Base-by-base conservation (phyloP, 129 eudicot species). In the Erigeron canadensis region DNA sequence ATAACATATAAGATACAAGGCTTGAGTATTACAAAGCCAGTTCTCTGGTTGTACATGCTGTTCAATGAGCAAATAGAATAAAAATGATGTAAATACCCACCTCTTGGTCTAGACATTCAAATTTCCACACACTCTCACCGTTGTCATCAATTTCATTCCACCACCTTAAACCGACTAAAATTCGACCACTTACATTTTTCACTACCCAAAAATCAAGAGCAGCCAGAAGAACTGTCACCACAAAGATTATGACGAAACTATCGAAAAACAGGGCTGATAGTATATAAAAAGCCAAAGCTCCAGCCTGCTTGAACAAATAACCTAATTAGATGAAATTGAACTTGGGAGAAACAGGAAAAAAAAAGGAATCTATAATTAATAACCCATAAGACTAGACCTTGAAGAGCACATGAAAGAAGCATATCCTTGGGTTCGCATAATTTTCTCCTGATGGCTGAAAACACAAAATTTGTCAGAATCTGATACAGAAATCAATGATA, bases 131-230 rank as follows among this genome's bases (percentile, higher is more conserved):
- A 59, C 99, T 94, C 78, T 94, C 97, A 57, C 97, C 99, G 60
- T 85, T 67, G 46, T 94, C 99, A 86, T 94, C 77, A 37, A 94
- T 94, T 85, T 94, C 99, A 87, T 94, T 94, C 99, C 99, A 94
- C 99, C 99, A 90, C 86, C 97, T 87, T 50, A 94, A 89, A 81
- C 97, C 99, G 44, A 94, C 99, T 74, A 94, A 80, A 72, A 94
- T 94, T 40, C 99, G 87, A 37, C 99, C 99, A 83, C 99, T 94
- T 37, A 94, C 99, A 84, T 94, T 94, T 86, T 94, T 94, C 81
- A 94, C 97, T 19, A 94, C 99, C 99, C 99, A 94, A 83, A 94
- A 94, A 77, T 94, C 99, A 71, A 94, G 97, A 65, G 99, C 97
- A 75, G 99, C 72, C 17, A 94, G 79, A 77, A 94, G 87, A 65